Conservation (phyloP, 2,329 filamentous ascomycete species). For the Cladosporium sp. region DNA sequence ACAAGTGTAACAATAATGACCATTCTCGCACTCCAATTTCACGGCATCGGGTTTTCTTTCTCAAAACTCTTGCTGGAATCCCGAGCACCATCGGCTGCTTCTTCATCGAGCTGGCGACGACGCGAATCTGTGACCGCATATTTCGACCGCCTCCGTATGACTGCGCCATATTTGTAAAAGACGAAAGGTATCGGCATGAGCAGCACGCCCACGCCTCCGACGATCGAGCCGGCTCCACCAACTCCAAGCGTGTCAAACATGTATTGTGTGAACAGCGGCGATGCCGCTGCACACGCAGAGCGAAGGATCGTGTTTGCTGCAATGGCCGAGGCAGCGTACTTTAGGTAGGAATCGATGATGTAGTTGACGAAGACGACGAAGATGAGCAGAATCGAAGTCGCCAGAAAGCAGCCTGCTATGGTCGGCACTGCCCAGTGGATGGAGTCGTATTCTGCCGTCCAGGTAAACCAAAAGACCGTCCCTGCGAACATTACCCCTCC, state of each 20-base stretch:
- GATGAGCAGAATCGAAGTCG: slow-evolving; percentile 37
- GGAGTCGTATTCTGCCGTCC: slow-evolving; percentile 53
- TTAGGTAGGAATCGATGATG: slow-evolving; percentile 55
- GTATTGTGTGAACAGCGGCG: slow-evolving; percentile 49
- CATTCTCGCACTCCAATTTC: too few species aligned
- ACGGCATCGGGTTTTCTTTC: too few species aligned
- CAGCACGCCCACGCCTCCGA: slow-evolving; percentile 40
- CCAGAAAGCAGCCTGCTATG: slow-evolving; percentile 38
- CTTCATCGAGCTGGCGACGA: too few species aligned
- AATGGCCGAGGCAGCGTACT: slow-evolving; percentile 52
- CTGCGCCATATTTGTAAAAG: slow-evolving; percentile 26
- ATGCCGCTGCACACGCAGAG: slow-evolving; percentile 46
- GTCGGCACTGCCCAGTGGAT: slow-evolving; percentile 35
- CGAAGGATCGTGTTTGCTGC: slow-evolving; percentile 54
- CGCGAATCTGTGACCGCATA: slow-evolving; percentile 23
- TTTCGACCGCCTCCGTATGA: slow-evolving; percentile 19
- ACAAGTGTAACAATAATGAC: too few species aligned
- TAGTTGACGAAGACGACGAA: slow-evolving; percentile 46
- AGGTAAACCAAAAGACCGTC: slow-evolving; percentile 50
- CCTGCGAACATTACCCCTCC: slow-evolving; percentile 39
- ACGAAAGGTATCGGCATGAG: slow-evolving; percentile 31
- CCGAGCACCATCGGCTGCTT: too few species aligned
- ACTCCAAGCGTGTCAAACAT: slow-evolving; percentile 26
- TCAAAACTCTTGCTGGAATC: too few species aligned
- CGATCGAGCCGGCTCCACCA: slow-evolving; percentile 33